phyloP scores from a whole-genome alignment of 2,329 filamentous ascomycete genomes.

The Biscogniauxia marginata region DNA sequence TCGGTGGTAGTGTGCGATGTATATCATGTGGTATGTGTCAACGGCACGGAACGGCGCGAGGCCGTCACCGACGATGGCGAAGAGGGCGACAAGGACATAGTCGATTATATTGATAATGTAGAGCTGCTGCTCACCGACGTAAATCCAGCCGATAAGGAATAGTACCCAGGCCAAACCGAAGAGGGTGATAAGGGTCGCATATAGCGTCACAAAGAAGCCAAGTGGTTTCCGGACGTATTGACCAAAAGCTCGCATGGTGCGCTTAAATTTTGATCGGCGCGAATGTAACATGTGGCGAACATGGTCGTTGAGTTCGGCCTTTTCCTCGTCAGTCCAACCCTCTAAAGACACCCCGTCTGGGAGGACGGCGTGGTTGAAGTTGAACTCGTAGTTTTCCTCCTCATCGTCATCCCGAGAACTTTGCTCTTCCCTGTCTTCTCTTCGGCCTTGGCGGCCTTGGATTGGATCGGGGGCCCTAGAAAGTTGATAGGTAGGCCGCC shows the following conservation, averaged over 20 bases:
- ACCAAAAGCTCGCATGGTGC: slow-evolving; percentile 74
- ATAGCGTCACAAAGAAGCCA: slow-evolving; percentile 80
- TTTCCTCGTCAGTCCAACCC: slow-evolving; percentile 73
- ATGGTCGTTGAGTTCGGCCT: slow-evolving; percentile 77
- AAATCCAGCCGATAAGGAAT: slow-evolving; percentile 90
- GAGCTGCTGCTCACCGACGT: slow-evolving; percentile 69
- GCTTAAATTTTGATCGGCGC: slow-evolving; percentile 74
- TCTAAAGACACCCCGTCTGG: slow-evolving; percentile 71
- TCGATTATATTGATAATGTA: slow-evolving; percentile 71
- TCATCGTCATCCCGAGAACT: slow-evolving; percentile 39
- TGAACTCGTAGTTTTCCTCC: slow-evolving; percentile 64
- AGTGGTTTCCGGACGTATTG: slow-evolving; percentile 76
- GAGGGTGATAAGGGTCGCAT: slow-evolving; percentile 77
- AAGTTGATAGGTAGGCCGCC: slow-evolving; percentile 75
- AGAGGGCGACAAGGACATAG: slow-evolving; percentile 68
- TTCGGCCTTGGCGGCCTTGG: neutral
- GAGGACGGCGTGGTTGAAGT: slow-evolving; percentile 65
- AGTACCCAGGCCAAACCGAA: slow-evolving; percentile 88
- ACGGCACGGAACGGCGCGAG: slow-evolving; percentile 72
- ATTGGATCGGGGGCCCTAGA: slow-evolving; percentile 42
- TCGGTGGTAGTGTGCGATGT: slow-evolving; percentile 69
- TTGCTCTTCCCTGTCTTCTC: slow-evolving; percentile 14
- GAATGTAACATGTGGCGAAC: slow-evolving; percentile 88
- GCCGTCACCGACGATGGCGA: slow-evolving; percentile 69
- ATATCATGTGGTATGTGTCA: slow-evolving; percentile 87